Evolutionary conservation across 2,329 filamentous ascomycete species (phyloP).

Genomic region (Phoma sp.): DNA sequence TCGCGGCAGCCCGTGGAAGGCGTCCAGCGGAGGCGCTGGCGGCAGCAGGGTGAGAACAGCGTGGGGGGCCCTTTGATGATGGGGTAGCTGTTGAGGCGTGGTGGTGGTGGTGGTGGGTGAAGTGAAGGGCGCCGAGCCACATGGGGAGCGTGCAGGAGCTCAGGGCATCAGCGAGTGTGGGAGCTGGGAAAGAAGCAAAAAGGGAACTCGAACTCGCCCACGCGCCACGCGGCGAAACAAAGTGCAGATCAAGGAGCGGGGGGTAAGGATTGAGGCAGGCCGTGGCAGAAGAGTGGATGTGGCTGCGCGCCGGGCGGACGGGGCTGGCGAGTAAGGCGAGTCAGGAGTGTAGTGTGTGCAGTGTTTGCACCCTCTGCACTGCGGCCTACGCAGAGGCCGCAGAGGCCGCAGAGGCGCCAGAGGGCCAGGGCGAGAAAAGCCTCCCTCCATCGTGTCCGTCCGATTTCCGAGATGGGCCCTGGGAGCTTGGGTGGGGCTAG

Average conservation of each 20-base stretch:
- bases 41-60: slow-evolving; percentile 29
- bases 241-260: slow-evolving; percentile 32
- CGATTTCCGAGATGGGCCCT: slow-evolving; percentile 45
- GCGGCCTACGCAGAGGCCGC: not conserved
- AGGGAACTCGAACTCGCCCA: slow-evolving; percentile 40
- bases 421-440: no score
- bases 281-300: slow-evolving; percentile 39
- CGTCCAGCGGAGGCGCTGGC: slow-evolving; percentile 31
- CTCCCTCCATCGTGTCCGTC: slow-evolving; percentile 32
- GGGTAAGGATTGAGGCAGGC: no score
- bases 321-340: slow-evolving; percentile 32
- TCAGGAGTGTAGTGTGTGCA: no score
- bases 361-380: slow-evolving; percentile 7
- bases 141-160: slow-evolving; percentile 35
- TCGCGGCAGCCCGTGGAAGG: slow-evolving; percentile 26
- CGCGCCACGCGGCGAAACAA: slow-evolving; percentile 44
- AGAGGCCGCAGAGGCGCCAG: no score
- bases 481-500: slow-evolving; percentile 37
- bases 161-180: slow-evolving; percentile 26
- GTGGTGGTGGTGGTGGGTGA: slow-evolving; percentile 12
- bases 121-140: slow-evolving; percentile 37
- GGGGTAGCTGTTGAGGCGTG: slow-evolving; percentile 27
- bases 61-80: slow-evolving; percentile 33
- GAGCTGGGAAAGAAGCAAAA: slow-evolving; percentile 28
- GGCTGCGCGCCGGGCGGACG: slow-evolving; percentile 41